A percentile compares a stretch with the other conserved stretches of the same genome.
phyloP scores from a whole-genome alignment of 176 grass and related monocot genomes.

The Triticum turgidum region DNA sequence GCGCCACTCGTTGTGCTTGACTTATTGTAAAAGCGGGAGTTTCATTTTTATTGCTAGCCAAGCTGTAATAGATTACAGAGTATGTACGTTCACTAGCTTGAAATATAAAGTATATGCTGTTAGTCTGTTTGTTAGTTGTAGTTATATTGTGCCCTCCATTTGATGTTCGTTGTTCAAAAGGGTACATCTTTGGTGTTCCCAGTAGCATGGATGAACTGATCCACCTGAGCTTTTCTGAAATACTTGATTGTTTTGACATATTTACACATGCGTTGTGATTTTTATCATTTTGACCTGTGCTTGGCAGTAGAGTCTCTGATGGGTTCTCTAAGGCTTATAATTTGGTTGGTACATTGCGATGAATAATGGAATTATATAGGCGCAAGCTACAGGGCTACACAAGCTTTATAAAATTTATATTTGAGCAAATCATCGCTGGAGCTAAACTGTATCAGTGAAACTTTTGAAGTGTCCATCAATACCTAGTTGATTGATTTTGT shows the following conservation, averaged over 20 bases:
- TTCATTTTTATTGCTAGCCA: no score
- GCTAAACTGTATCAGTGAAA: not conserved
- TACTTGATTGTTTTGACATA: not conserved
- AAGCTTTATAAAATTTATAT: not conserved
- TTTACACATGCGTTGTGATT: not conserved
- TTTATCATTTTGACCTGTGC: not conserved
- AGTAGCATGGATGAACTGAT: not conserved
- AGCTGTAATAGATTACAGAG: no score
- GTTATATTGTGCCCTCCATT: no score
- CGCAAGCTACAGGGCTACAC: not conserved
- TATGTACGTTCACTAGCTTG: no score
- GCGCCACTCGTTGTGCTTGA: not conserved
- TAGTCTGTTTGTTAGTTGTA: no score
- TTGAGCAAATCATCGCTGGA: not conserved
- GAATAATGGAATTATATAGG: not conserved
- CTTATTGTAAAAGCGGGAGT: no score
- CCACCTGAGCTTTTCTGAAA: not conserved
- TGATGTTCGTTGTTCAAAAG: no score
- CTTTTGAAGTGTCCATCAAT: constrained; percentile 1
- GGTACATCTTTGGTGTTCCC: not conserved
- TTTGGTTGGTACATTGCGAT: not conserved
- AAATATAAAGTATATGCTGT: no score
- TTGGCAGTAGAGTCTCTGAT: not conserved
- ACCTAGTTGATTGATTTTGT: not conserved
- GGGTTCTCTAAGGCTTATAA: not conserved